These are phyloP conservation scores for Aspergillus sp. DNA, from an alignment of 2,329 filamentous ascomycete species.

Conservation along the genomic window DNA sequence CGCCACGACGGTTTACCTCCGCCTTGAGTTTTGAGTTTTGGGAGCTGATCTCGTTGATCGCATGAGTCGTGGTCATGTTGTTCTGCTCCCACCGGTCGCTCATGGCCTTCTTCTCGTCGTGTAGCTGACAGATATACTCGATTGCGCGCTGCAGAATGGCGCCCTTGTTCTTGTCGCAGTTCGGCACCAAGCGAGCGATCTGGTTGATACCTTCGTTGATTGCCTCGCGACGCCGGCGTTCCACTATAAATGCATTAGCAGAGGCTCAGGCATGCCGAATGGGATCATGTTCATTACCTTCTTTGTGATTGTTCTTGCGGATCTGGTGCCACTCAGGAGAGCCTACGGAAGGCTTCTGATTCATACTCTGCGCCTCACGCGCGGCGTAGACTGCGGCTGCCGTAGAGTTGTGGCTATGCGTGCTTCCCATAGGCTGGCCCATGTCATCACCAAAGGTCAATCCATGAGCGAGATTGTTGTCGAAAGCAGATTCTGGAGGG, in stretches of 20 bases:
- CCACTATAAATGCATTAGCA: slow-evolving; percentile 59
- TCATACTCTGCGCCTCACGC: slow-evolving; percentile 51
- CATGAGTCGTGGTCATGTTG: slow-evolving; percentile 45
- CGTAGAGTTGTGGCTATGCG: slow-evolving; percentile 52
- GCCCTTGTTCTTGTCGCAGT: slow-evolving; percentile 98
- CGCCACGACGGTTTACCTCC: slow-evolving; percentile 82
- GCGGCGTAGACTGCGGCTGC: slow-evolving; percentile 58
- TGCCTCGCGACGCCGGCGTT: slow-evolving; percentile 91
- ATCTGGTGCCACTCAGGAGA: slow-evolving; percentile 98
- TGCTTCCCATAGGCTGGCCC: slow-evolving; percentile 35
- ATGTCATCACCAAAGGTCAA: slow-evolving; percentile 42
- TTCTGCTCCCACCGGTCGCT: slow-evolving; percentile 42
- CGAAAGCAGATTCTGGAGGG: slow-evolving; percentile 40
- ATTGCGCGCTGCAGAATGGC: slow-evolving; percentile 92
- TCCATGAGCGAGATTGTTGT: slow-evolving; percentile 36
- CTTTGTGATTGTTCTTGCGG: slow-evolving; percentile 97
- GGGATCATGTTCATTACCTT: slow-evolving; percentile 60
- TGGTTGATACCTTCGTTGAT: slow-evolving; percentile 99
- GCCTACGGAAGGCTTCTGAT: slow-evolving; percentile 82
- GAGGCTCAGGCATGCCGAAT: slow-evolving; percentile 12
- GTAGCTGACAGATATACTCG: slow-evolving; percentile 85
- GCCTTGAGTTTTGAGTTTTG: slow-evolving; percentile 95
- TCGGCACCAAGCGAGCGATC: slow-evolving; percentile 93
- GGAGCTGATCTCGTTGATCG: slow-evolving; percentile 79
- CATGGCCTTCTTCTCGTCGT: slow-evolving; percentile 46